Percentiles rank a stretch among this genome's conserved stretches.
phyloP scores from a whole-genome alignment of 1,284 basidiomycete genomes.

The Schizophyllum amplum region DNA sequence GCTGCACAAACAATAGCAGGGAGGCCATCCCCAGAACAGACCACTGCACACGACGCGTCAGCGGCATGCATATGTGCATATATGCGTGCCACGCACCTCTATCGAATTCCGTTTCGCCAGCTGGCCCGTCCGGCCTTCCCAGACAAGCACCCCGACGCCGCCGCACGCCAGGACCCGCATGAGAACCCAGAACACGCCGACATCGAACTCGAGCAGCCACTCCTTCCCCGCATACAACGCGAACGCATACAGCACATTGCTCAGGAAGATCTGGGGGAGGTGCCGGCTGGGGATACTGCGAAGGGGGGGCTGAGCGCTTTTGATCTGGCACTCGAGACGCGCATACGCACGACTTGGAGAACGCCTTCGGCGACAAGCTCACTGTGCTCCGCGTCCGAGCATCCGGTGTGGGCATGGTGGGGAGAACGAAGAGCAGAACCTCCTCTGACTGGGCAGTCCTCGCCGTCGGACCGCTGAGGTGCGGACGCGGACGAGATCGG shows the following conservation, averaged over 20 bases:
- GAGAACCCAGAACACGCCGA: slow-evolving; percentile 66
- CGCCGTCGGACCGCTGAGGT: no score
- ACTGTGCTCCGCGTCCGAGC: slow-evolving; percentile 47
- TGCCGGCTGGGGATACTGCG: slow-evolving; percentile 39
- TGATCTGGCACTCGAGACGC: not conserved
- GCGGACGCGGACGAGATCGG: no score
- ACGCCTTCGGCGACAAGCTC: slow-evolving; percentile 32
- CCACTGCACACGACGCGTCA: slow-evolving; percentile 38
- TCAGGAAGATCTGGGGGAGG: slow-evolving; percentile 47
- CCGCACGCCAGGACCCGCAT: slow-evolving; percentile 62
- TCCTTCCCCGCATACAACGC: slow-evolving; percentile 56
- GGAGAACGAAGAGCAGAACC: slow-evolving; percentile 12
- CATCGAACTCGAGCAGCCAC: slow-evolving; percentile 52
- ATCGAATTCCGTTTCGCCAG: slow-evolving; percentile 40
- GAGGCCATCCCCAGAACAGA: slow-evolving; percentile 59
- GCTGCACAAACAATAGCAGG: slow-evolving; percentile 57
- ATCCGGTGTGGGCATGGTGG: slow-evolving; percentile 39
- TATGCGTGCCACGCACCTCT: slow-evolving; percentile 40
- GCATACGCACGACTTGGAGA: slow-evolving; percentile 30
- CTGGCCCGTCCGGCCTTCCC: slow-evolving; percentile 48
- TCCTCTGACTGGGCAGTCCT: no score
- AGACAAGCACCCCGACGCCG: slow-evolving; percentile 47
- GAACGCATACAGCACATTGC: slow-evolving; percentile 54
- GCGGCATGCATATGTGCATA: slow-evolving; percentile 22
- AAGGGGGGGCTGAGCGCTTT: not conserved